phyloP scores from a whole-genome alignment of 306 rosid genomes.

The cucumber (Cucumis sativus) region Cucumber_9930_V3 NC_026655.2:4257501-4258000 shows the following conservation, averaged over 20 bases:
- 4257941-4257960: too few species aligned
- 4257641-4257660: not conserved
- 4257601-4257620: not conserved
- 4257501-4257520: not conserved
- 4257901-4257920: too few species aligned
- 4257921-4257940: too few species aligned
- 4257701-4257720: not conserved
- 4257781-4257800: not conserved
- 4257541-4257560: not conserved
- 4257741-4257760: not conserved
- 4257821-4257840: too few species aligned
- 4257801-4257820: too few species aligned
- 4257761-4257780: not conserved
- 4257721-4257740: not conserved
- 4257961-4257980: too few species aligned
- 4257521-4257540: not conserved
- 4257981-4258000: too few species aligned
- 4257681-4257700: not conserved
- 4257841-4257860: too few species aligned
- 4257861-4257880: too few species aligned
- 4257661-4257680: not conserved
- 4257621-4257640: not conserved
- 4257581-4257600: not conserved
- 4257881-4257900: too few species aligned
- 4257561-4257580: not conserved